A percentile compares a stretch with the other conserved stretches of the same genome.
Evolutionary conservation across 192 early-diverging fungal genomes (phyloP).

Genomic region (Pilobolus umbonatus): DNA sequence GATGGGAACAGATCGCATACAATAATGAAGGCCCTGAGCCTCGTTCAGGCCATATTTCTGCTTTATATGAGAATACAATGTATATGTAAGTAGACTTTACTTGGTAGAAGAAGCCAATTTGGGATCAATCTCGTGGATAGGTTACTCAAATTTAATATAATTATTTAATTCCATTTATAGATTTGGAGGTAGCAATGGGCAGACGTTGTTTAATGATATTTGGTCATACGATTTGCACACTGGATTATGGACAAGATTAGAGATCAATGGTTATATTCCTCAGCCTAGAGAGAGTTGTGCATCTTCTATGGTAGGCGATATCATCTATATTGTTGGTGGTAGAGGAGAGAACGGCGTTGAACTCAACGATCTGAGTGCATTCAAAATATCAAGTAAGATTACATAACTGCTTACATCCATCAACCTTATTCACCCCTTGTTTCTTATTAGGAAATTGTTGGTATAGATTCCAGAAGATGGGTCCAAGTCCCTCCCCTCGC

Average conservation of each 20-base stretch:
- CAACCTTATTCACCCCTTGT: no score
- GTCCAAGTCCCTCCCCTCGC: slow-evolving; percentile 38
- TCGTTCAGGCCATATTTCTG: slow-evolving; percentile 27
- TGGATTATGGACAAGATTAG: slow-evolving; percentile 41
- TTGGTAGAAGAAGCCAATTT: neutral
- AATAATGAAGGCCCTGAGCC: slow-evolving; percentile 26
- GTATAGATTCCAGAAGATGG: slow-evolving; percentile 47
- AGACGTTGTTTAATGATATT: slow-evolving; percentile 48
- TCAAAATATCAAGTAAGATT: slow-evolving; percentile 44
- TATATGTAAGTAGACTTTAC: slow-evolving; percentile 24
- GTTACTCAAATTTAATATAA: slow-evolving; percentile 3
- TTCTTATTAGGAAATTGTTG: slow-evolving; percentile 40
- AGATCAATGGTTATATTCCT: slow-evolving; percentile 43
- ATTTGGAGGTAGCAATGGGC: slow-evolving; percentile 54
- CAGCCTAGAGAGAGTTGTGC: slow-evolving; percentile 39
- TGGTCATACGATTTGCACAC: slow-evolving; percentile 49
- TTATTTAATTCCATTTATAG: slow-evolving; percentile 24
- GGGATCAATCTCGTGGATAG: slow-evolving; percentile 1
- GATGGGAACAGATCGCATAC: slow-evolving; percentile 23
- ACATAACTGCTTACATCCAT: neutral
- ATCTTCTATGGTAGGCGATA: slow-evolving; percentile 38
- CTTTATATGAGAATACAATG: slow-evolving; percentile 21
- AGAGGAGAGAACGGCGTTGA: slow-evolving; percentile 40
- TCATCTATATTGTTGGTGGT: slow-evolving; percentile 53
- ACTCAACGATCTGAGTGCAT: slow-evolving; percentile 47